Evolutionary conservation across 257 asterid genomes (phyloP), one percentile per base, ranked within the genome.

Genomic region (Ilex asprella): DNA sequence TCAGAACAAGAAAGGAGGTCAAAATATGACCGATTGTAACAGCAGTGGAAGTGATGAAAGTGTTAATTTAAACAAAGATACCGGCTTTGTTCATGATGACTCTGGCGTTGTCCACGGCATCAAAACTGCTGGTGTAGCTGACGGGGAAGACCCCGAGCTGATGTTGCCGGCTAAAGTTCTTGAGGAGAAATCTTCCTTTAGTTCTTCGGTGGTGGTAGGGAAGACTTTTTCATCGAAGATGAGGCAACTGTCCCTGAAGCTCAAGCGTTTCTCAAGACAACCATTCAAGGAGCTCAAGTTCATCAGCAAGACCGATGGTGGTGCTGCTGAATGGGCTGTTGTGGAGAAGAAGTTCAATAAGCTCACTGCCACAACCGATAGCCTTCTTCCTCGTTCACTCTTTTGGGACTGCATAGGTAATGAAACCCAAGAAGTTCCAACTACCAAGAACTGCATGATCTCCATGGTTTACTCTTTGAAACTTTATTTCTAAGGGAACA

Each of bases 81-180:
- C 85, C 30, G 81, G 87, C 59, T 97, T 92, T 66, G 93, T 92
- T 14, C 68, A 82, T 29, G 93, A 86, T 15, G 96, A 91, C 61
- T 79, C 98, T 16, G 96, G 88, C 75, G 98, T 96, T 39, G 95
- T 91, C 27, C 95, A 86, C 78, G 86, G 96, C 65, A 88, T 91
- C 3, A 91, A 83, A 69, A 76, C 87, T 3, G 92, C 96, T 27
- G 92, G 79, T 15, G 98, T 95, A 3, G 93, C 81, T 2, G 89
- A 83, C 57, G 85, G 84, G 71, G 95, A 91, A 73, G 96, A 86
- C 53, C 96, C 95, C 0, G 98, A 88, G 81, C 74, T 91, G 56
- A 80, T 89, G 8, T 71, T 91, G 62, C 78, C 87, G 12, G 93
- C 97, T 0, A 82, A 59, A 39, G 91, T 88, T 9, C 59, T 88